Evolutionary conservation across 2,329 filamentous ascomycete genomes (phyloP), one percentile per base, ranked within the genome.

Genomic region (Rhinocladiella similis): DNA sequence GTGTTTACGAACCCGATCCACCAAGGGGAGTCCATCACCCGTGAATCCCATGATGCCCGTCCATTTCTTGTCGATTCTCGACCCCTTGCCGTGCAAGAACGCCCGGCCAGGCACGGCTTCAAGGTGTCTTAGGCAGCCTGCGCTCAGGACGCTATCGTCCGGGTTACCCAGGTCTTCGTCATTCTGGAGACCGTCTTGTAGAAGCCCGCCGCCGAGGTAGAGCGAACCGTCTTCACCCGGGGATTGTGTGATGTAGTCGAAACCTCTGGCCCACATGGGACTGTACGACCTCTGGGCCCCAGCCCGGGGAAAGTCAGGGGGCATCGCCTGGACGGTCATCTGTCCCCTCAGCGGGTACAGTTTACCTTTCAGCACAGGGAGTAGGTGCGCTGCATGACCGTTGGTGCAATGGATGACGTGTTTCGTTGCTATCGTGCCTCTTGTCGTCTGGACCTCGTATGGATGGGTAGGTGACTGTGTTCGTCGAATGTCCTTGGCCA

Each of bases 321-420:
- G 60, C 0, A 72, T 66, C 22, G 68, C 64, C 57, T 77, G 76
- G 3, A 73, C 72, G 1, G 74, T 73, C 76, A 79, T 78, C 3
- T 72, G 72, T 0, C 73, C 74, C 33, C 74, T 70, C 18, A 73
- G 66, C 0, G 75, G 74, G 43, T 68, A 72, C 9, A 77, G 46
- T 2, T 62, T 64, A 1, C 75, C 75, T 3, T 70, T 65, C 1
- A 79, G 62, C 0, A 54, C 54, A 0, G 77, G 76, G 1, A 78
- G 63, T 3, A 79, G 68, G 57, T 78, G 74, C 0, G 70, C 72
- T 2, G 69, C 67, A 53, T 74, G 70, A 1, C 65, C 75, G 50
- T 79, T 78, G 2, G 75, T 78, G 57, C 73, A 75, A 58, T 79
- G 70, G 3, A 76, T 63, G 3, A 79, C 66, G 3, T 73, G 69